Conservation (phyloP, 345 rosid genomes). For the Populus davidiana region DNA sequence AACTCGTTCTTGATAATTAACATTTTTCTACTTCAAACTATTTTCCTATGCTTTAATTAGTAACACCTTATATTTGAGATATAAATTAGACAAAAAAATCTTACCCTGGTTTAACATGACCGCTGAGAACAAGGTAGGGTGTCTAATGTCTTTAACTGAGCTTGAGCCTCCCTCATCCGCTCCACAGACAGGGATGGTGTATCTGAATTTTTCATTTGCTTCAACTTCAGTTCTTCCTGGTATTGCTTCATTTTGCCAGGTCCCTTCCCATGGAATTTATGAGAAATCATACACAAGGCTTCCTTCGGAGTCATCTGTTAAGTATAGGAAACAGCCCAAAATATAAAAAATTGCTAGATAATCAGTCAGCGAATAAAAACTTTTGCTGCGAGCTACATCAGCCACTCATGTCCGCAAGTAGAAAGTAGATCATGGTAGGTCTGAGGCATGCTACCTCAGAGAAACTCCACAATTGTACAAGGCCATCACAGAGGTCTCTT, state of each 20-base stretch:
- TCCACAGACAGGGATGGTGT: slow-evolving; percentile 86
- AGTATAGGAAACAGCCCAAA: slow-evolving; percentile 6
- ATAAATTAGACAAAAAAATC: slow-evolving; percentile 2
- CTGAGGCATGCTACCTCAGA: background rate
- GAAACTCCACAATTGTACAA: background rate
- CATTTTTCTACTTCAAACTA: background rate
- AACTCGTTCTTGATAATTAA: background rate
- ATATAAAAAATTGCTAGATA: background rate
- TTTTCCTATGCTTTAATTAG: background rate
- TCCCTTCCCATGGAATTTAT: slow-evolving; percentile 94
- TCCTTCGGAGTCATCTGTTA: slow-evolving; percentile 90
- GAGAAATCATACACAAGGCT: slow-evolving; percentile 78
- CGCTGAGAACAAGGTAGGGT: slow-evolving; percentile 95
- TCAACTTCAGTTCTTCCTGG: slow-evolving; percentile 83
- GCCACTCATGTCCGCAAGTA: background rate
- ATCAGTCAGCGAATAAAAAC: background rate
- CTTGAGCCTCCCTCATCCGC: slow-evolving; percentile 96
- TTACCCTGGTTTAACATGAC: slow-evolving; percentile 95
- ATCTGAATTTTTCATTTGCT: slow-evolving; percentile 98
- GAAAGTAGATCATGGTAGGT: background rate
- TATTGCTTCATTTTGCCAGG: slow-evolving; percentile 98
- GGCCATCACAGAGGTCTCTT: background rate
- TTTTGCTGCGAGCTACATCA: background rate
- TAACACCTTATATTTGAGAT: background rate
- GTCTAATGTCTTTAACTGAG: slow-evolving; percentile 51